Evolutionary conservation across 495 filamentous ascomycete genomes (phyloP).

Genomic region (Penicillium parvum): DNA sequence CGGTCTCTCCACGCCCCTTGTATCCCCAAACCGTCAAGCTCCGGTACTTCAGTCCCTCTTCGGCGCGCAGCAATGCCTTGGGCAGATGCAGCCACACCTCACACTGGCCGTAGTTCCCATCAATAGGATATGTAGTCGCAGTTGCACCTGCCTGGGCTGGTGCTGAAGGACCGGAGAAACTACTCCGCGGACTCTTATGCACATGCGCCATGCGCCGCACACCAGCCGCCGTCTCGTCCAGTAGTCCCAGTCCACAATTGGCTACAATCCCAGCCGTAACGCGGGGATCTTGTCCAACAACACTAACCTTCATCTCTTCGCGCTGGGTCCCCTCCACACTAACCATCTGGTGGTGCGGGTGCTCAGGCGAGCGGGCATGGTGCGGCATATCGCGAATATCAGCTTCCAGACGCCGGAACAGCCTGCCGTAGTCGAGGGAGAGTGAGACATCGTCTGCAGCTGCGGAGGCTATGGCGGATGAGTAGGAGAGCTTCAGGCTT

Average conservation of each 20-base stretch:
- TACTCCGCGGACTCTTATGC: slow-evolving; percentile 27
- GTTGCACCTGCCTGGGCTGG: slow-evolving; percentile 6
- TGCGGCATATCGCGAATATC: slow-evolving; percentile 33
- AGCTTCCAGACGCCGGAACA: slow-evolving; percentile 41
- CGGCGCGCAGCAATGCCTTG: slow-evolving; percentile 40
- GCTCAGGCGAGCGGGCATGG: slow-evolving; percentile 14
- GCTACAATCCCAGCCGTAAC: slow-evolving; percentile 38
- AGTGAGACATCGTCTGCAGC: slow-evolving; percentile 43
- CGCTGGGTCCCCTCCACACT: slow-evolving; percentile 31
- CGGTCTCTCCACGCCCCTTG: slow-evolving; percentile 11
- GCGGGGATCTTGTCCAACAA: slow-evolving; percentile 33
- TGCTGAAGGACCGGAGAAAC: slow-evolving; percentile 19
- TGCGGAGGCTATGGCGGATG: slow-evolving; percentile 39
- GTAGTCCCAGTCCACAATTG: slow-evolving; percentile 33
- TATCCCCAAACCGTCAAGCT: slow-evolving; percentile 40
- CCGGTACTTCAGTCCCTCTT: slow-evolving; percentile 40
- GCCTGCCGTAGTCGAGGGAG: slow-evolving; percentile 46
- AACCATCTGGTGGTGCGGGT: slow-evolving; percentile 24
- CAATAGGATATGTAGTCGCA: slow-evolving; percentile 19
- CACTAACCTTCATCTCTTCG: slow-evolving; percentile 29
- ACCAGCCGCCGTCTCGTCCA: slow-evolving; percentile 43
- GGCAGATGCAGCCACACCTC: slow-evolving; percentile 41
- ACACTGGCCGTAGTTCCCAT: slow-evolving; percentile 33
- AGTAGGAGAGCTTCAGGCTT: slow-evolving; percentile 42
- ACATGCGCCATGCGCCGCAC: slow-evolving; percentile 38